phyloP scores from a whole-genome alignment of 2,329 filamentous ascomycete genomes.

The Pochonia chlamydosporia region DNA sequence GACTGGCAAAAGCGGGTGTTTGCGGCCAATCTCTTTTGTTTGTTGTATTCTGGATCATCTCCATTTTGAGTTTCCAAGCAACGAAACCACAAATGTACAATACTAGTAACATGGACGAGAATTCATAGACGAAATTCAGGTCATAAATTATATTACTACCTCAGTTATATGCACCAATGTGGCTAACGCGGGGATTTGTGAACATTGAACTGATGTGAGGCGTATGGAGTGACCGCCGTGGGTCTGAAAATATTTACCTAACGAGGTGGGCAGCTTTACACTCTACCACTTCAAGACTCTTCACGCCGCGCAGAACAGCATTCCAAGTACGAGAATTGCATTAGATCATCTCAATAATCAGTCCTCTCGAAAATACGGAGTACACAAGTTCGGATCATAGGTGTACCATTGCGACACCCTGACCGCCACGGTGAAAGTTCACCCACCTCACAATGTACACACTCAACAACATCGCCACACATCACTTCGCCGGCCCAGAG shows the following conservation, averaged over 20 bases:
- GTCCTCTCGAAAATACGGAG: too few species aligned
- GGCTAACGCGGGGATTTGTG: too few species aligned
- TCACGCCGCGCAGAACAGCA: not conserved
- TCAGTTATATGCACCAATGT: too few species aligned
- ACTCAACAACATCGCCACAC: conserved; percentile 24
- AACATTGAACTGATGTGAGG: too few species aligned
- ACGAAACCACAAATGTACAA: conserved; percentile 2
- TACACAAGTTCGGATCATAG: too few species aligned
- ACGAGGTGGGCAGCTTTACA: conserved; percentile 15
- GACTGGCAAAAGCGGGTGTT: conserved; percentile 1
- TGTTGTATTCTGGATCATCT: not conserved
- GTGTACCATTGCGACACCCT: too few species aligned
- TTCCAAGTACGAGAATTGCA: too few species aligned
- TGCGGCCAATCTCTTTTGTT: not conserved
- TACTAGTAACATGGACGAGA: not conserved
- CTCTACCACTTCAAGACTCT: not conserved
- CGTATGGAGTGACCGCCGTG: not conserved
- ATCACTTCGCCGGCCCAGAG: conserved; percentile 18
- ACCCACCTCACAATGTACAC: conserved; percentile 29
- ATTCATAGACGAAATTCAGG: not conserved
- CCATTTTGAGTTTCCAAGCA: not conserved
- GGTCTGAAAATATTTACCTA: conserved; percentile 22
- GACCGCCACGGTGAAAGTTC: too few species aligned
- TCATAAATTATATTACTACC: too few species aligned
- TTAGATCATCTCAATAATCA: too few species aligned